These are phyloP conservation scores for Wickerhamia fluorescens DNA, from an alignment of 805 yeast species.

Conservation along the genomic window DNA sequence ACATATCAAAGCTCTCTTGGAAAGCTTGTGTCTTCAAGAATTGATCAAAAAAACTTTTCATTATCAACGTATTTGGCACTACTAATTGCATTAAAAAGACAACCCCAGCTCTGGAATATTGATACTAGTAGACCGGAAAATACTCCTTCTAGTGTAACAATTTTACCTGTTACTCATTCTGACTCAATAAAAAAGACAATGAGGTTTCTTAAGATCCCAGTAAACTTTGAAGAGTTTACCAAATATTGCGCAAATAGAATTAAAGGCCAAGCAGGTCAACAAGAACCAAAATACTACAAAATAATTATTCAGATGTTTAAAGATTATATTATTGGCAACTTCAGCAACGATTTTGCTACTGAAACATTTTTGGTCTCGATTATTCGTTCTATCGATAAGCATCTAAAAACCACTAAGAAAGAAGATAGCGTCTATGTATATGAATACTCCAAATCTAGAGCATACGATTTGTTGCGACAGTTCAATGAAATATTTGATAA, in stretches of 20 bases:
- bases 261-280: constrained; percentile 3
- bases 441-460: constrained; percentile 47
- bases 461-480: constrained; percentile 39
- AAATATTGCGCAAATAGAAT: constrained; percentile 9
- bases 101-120: constrained; percentile 39
- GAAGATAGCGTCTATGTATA: constrained; percentile 8
- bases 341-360: constrained; percentile 35
- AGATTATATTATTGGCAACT: constrained; percentile 51
- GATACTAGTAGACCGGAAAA: constrained; percentile 19
- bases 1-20: constrained; percentile 3
- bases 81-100: constrained; percentile 44
- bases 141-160: constrained; percentile 27
- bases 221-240: constrained; percentile 15
- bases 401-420: not conserved
- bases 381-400: constrained; percentile 21
- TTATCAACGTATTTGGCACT: constrained; percentile 31
- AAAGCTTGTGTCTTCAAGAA: constrained; percentile 1
- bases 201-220: constrained; percentile 13
- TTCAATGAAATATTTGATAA: no score
- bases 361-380: constrained; percentile 38
- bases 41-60: constrained; percentile 7
- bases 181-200: constrained; percentile 9
- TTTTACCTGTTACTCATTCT: constrained; percentile 20
- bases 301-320: constrained; percentile 41
- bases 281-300: constrained; percentile 15